Percentiles rank a stretch among this genome's conserved stretches.
phyloP scores from a whole-genome alignment of 2,329 filamentous ascomycete species.

The Sporothrix euskadiensis region DNA sequence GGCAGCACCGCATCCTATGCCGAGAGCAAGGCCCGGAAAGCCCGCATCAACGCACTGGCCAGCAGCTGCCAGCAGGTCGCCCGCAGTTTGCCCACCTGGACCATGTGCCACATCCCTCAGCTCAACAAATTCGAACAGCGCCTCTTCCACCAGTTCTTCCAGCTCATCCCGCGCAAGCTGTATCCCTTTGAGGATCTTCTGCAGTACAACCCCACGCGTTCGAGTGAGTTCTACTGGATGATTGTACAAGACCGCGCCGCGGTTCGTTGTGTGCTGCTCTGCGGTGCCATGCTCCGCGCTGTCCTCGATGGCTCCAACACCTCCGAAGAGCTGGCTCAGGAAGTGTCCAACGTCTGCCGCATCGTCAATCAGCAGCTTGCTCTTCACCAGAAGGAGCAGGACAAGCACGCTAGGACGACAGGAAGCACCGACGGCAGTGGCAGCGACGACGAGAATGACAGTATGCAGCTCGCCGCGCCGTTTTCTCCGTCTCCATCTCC shows the following conservation, averaged over 20 bases:
- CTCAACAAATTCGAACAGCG: slow-evolving; percentile 36
- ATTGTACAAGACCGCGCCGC: slow-evolving; percentile 36
- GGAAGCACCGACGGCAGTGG: background rate
- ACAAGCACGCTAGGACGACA: background rate
- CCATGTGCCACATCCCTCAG: slow-evolving; percentile 29
- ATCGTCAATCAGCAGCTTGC: slow-evolving; percentile 32
- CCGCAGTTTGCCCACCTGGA: slow-evolving; percentile 30
- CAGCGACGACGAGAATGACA: background rate
- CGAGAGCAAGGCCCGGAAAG: slow-evolving; percentile 21
- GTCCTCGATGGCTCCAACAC: slow-evolving; percentile 32
- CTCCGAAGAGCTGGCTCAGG: slow-evolving; percentile 31
- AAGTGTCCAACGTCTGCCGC: slow-evolving; percentile 32
- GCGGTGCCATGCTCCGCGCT: slow-evolving; percentile 37
- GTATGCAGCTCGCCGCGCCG: slow-evolving; percentile 17
- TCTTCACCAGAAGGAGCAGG: slow-evolving; percentile 10
- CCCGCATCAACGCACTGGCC: slow-evolving; percentile 19
- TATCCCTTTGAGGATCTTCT: slow-evolving; percentile 41
- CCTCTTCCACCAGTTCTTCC: slow-evolving; percentile 38
- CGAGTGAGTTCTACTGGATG: slow-evolving; percentile 36
- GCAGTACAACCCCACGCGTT: slow-evolving; percentile 38
- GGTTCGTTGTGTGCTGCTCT: slow-evolving; percentile 39
- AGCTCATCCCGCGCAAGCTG: slow-evolving; percentile 37
- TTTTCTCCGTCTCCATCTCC: background rate
- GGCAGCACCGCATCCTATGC: background rate
- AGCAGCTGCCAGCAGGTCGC: slow-evolving; percentile 26